These are phyloP conservation scores for Ophiosphaerella narmari DNA, from an alignment of 2,329 filamentous ascomycete genomes.

Conservation along the genomic window DNA sequence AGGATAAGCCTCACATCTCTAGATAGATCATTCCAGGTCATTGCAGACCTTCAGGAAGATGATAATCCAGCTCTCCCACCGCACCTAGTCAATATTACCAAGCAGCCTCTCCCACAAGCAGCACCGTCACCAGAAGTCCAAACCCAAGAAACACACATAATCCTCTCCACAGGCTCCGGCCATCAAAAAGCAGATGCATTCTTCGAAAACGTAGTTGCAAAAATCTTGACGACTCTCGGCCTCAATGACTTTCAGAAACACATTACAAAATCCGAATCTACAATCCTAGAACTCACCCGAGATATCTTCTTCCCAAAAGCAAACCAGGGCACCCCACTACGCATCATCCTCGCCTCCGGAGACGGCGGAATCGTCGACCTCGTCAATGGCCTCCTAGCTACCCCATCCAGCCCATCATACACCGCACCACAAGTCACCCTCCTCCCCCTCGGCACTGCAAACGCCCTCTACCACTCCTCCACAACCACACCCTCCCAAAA, in stretches of 20 bases:
- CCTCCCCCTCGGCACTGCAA: slow-evolving; percentile 58
- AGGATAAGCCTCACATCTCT: slow-evolving; percentile 9
- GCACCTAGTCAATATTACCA: slow-evolving; percentile 20
- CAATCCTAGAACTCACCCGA: slow-evolving; percentile 67
- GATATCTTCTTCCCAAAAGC: slow-evolving; percentile 56
- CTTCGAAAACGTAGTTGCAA: slow-evolving; percentile 44
- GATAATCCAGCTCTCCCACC: slow-evolving; percentile 20
- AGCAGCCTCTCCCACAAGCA: slow-evolving; percentile 18
- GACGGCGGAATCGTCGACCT: slow-evolving; percentile 87
- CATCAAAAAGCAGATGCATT: slow-evolving; percentile 47
- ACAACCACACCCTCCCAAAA: slow-evolving; percentile 44
- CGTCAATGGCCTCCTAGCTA: slow-evolving; percentile 66
- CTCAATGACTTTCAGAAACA: slow-evolving; percentile 57
- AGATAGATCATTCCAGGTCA: slow-evolving; percentile 8
- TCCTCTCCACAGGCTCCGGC: slow-evolving; percentile 54
- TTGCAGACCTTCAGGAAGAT: slow-evolving; percentile 14
- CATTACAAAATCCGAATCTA: slow-evolving; percentile 66
- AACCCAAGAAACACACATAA: slow-evolving; percentile 45
- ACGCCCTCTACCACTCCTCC: slow-evolving; percentile 56
- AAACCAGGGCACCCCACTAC: slow-evolving; percentile 45
- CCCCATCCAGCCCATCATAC: slow-evolving; percentile 25
- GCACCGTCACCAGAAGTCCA: slow-evolving; percentile 2
- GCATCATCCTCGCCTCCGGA: slow-evolving; percentile 79
- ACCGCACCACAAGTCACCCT: slow-evolving; percentile 61
- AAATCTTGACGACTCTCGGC: slow-evolving; percentile 49